These are phyloP conservation scores for Pleomassaria siparia DNA, from an alignment of 2,329 filamentous ascomycete genomes.

Conservation along the genomic window DNA sequence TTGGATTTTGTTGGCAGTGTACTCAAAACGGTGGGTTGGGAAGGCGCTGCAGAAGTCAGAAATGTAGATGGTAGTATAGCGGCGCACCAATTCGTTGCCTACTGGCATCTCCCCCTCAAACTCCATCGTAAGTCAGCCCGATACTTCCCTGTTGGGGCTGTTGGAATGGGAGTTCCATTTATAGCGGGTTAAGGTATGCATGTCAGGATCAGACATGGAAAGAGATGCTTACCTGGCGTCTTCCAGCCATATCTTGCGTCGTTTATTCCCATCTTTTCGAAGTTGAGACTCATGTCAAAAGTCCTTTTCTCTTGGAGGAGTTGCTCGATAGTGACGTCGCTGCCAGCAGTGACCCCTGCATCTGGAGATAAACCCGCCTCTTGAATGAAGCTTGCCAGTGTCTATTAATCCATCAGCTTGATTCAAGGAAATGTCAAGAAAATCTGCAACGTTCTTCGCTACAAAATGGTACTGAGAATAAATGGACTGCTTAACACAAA, in stretches of 20 bases:
- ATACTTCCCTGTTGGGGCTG: too few relatives aligned
- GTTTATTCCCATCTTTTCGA: slow-evolving; percentile 57
- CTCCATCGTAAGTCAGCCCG: too few relatives aligned
- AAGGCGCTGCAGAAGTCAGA: slow-evolving; percentile 46
- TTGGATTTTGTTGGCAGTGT: slow-evolving; percentile 54
- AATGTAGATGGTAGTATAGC: too few relatives aligned
- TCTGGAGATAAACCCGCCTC: slow-evolving; percentile 58
- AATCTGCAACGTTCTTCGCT: too few relatives aligned
- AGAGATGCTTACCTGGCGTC: slow-evolving; percentile 40
- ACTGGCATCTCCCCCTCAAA: too few relatives aligned
- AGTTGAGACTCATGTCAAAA: slow-evolving; percentile 57
- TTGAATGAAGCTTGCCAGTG: slow-evolving; percentile 58
- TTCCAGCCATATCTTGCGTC: slow-evolving; percentile 50
- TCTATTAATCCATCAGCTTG: slow-evolving; percentile 40
- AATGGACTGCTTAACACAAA: too few relatives aligned
- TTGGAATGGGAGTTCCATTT: neutral
- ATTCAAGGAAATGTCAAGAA: slow-evolving; percentile 12
- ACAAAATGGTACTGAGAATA: too few relatives aligned
- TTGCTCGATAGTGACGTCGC: slow-evolving; percentile 58
- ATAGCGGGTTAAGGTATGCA: too few relatives aligned
- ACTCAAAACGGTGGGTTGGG: slow-evolving; percentile 44
- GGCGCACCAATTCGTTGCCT: too few relatives aligned
- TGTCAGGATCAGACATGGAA: neutral
- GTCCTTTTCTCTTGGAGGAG: slow-evolving; percentile 62
- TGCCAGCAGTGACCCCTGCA: slow-evolving; percentile 46